phyloP scores from a whole-genome alignment of 257 asterid genomes.

The Capsicum pubescens region DNA sequence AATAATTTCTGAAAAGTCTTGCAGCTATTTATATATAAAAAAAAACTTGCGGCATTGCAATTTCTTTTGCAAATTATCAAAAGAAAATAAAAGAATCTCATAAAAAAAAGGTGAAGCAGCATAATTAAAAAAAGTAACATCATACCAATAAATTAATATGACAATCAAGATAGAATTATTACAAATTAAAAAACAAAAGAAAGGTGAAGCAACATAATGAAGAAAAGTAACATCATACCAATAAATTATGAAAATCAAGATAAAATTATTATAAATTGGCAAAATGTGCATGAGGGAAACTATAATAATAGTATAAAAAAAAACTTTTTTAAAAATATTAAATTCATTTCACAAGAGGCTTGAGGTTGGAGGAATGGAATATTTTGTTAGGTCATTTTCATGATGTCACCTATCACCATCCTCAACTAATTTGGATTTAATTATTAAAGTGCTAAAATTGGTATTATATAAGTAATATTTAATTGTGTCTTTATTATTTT shows the following conservation, averaged over 20 bases:
- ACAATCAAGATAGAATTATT: background rate
- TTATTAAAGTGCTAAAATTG: background rate
- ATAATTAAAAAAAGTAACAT: no score
- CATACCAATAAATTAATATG: no score
- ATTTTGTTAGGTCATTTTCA: conserved; percentile 18
- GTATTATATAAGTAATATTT: background rate
- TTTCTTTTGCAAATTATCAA: no score
- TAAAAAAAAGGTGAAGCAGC: no score
- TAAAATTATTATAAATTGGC: background rate
- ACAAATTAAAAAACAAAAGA: background rate
- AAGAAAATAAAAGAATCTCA: no score
- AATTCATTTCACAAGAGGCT: background rate
- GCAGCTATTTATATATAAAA: no score
- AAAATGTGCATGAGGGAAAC: background rate
- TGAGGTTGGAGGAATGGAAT: background rate
- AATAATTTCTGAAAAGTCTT: no score
- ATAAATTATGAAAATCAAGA: no score
- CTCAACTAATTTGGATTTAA: background rate
- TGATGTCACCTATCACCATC: background rate
- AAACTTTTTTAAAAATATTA: background rate
- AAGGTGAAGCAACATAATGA: no score
- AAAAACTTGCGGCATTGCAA: no score
- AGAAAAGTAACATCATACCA: no score
- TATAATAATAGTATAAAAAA: background rate
- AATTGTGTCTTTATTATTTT: background rate